Base-by-base conservation (phyloP, 2,329 filamentous ascomycete genomes). In the Scedosporium dehoogii region DNA sequence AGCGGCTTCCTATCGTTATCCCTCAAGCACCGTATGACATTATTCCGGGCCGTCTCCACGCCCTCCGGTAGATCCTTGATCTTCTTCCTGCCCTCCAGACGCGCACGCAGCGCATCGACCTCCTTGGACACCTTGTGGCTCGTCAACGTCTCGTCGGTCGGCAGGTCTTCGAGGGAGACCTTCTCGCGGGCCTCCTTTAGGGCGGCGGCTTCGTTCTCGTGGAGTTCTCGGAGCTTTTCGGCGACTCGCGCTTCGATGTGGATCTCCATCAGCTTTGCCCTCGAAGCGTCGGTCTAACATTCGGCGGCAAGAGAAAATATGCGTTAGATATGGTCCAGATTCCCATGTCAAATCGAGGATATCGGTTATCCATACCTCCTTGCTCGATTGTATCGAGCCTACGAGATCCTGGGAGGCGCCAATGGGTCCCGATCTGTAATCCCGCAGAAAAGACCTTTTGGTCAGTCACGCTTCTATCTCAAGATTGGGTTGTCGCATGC, bases 161-260 rank as follows among this genome's bases (percentile, higher is more conserved):
- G 77, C 66, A 81, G 73, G 66, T 83, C 82, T 66, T 85, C 81
- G 68, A 85, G 81, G 67, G 84, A 79, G 65, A 87, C 76, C 68
- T 86, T 85, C 65, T 89, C 84, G 71, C 88, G 84, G 64, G 90
- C 84, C 63, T 85, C 79, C 67, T 82, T 80, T 66, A 96, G 86
- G 64, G 86, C 85, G 59, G 86, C 81, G 66, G 84, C 77, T 73
- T 93, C 88, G 69, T 87, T 79, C 66, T 85, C 81, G 73, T 87
- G 87, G 66, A 96, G 85, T 69, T 87, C 87, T 75, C 88, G 86
- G 67, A 97, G 90, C 78, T 97, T 92, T 70, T 86, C 82, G 70
- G 88, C 85, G 65, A 97, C 91, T 75, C 93, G 92, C 72, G 85
- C 79, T 79, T 97, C 92, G 74, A 96, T 87, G 70, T 93, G 88